Percentiles rank a stretch among this genome's conserved stretches.
Conservation (phyloP, 768 basidiomycete species). For the Serendipita indica region DNA sequence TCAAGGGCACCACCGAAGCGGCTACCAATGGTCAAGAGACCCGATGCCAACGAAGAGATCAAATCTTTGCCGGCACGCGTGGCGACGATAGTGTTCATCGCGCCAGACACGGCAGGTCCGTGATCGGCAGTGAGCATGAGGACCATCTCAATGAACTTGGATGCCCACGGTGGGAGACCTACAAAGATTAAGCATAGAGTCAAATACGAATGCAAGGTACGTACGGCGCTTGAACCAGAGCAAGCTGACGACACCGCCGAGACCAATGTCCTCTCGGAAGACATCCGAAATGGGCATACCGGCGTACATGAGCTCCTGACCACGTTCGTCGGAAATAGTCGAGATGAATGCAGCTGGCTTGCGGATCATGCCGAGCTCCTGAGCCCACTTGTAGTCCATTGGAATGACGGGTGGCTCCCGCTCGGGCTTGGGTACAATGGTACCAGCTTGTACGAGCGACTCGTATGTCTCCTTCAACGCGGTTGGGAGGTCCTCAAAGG, state of each 20-base stretch:
- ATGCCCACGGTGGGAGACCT: constrained; percentile 72
- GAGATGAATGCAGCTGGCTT: constrained; percentile 99
- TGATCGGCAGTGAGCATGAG: constrained; percentile 98
- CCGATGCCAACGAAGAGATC: constrained; percentile 89
- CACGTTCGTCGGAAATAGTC: constrained; percentile 98
- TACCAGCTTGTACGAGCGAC: constrained; percentile 51
- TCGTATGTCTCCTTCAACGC: constrained; percentile 80
- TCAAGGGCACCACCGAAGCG: constrained; percentile 98
- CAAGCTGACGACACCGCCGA: constrained; percentile 90
- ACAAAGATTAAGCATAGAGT: constrained; percentile 13
- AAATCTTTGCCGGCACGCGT: constrained; percentile 98
- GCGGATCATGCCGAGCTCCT: constrained; percentile 94
- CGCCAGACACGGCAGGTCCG: constrained; percentile 93
- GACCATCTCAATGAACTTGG: constrained; percentile 99
- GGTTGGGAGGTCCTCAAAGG: constrained; percentile 88
- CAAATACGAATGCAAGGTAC: not conserved
- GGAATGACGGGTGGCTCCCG: constrained; percentile 88
- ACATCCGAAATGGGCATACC: constrained; percentile 99
- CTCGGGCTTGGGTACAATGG: constrained; percentile 58
- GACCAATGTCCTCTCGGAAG: constrained; percentile 92
- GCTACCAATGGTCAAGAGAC: constrained; percentile 93
- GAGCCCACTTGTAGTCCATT: constrained; percentile 99
- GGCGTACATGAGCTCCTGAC: constrained; percentile 94
- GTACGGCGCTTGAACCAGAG: constrained; percentile 91
- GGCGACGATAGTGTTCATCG: constrained; percentile 99